A percentile compares a stretch with the other conserved stretches of the same genome.
Conservation (phyloP, 2,329 filamentous ascomycete species). For the Xylaria sp. region DNA sequence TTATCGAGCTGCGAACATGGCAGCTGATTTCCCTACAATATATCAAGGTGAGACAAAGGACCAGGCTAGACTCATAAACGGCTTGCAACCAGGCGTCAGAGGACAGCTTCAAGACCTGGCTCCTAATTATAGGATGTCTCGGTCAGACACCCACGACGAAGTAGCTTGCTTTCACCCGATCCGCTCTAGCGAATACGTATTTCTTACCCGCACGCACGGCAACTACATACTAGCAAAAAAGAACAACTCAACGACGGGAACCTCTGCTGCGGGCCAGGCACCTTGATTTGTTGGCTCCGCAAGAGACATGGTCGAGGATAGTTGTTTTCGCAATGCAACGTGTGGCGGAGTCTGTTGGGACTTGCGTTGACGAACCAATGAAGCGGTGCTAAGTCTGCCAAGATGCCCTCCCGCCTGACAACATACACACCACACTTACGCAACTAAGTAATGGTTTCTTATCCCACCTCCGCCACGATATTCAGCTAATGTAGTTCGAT, state of each 20-base stretch:
- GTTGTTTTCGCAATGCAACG: slow-evolving; percentile 29
- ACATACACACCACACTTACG: neutral
- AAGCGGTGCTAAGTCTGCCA: slow-evolving; percentile 20
- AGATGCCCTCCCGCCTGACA: slow-evolving; percentile 20
- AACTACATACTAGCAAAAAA: neutral
- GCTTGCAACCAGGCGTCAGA: slow-evolving; percentile 26
- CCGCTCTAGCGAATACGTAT: neutral
- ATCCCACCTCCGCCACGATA: slow-evolving; percentile 9
- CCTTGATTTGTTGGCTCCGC: slow-evolving; percentile 23
- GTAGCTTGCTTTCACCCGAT: neutral
- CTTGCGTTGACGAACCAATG: slow-evolving; percentile 17
- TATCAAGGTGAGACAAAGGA: slow-evolving; percentile 5
- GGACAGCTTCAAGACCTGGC: slow-evolving; percentile 7
- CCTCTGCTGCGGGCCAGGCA: slow-evolving; percentile 1
- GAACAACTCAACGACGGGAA: slow-evolving; percentile 29
- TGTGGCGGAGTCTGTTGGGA: slow-evolving; percentile 29
- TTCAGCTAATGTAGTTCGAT: slow-evolving; percentile 33
- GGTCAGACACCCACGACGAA: slow-evolving; percentile 14
- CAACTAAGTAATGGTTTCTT: neutral
- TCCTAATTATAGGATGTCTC: slow-evolving; percentile 36
- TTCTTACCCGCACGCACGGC: neutral
- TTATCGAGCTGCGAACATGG: neutral
- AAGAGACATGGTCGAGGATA: slow-evolving; percentile 21
- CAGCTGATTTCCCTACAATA: neutral
- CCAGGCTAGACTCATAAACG: slow-evolving; percentile 9